Evolutionary conservation across 1,284 basidiomycete species (phyloP).

Genomic region (Boletellus deceptivus): DNA sequence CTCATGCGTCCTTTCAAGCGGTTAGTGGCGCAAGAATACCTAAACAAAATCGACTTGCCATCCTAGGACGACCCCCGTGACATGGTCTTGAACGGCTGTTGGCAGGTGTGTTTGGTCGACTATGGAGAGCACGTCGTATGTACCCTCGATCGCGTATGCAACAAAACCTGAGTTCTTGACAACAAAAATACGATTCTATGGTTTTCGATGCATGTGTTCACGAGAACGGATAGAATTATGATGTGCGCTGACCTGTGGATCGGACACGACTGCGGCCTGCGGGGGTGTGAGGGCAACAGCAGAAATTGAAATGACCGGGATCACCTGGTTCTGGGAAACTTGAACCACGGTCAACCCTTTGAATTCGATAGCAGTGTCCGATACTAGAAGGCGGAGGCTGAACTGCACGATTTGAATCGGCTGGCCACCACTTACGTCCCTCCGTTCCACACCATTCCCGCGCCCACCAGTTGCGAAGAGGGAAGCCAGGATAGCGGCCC

Average conservation of each 20-base stretch:
- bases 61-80: conserved; percentile 60
- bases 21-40: not conserved
- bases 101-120: conserved; percentile 79
- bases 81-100: conserved; percentile 54
- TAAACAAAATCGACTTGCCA: conserved; percentile 35
- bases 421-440: conserved; percentile 48
- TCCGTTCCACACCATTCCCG: conserved; percentile 62
- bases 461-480: conserved; percentile 80
- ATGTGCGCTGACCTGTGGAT: conserved; percentile 51
- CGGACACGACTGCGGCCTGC: conserved; percentile 71
- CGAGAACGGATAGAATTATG: not conserved
- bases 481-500: conserved; percentile 73
- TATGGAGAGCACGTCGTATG: conserved; percentile 72
- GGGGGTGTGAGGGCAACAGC: conserved; percentile 4
- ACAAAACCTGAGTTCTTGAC: conserved; percentile 74
- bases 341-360: conserved; percentile 76
- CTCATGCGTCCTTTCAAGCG: conserved; percentile 53
- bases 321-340: conserved; percentile 70
- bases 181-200: conserved; percentile 72
- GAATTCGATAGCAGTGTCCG: conserved; percentile 76
- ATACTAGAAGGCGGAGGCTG: conserved; percentile 44
- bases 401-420: conserved; percentile 2
- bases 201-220: conserved; percentile 1
- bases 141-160: conserved; percentile 71
- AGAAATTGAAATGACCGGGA: not conserved